A percentile compares a stretch with the other conserved stretches of the same genome.
phyloP scores from a whole-genome alignment of 148 eudicot species.

The Fagopyrum tataricum region DNA sequence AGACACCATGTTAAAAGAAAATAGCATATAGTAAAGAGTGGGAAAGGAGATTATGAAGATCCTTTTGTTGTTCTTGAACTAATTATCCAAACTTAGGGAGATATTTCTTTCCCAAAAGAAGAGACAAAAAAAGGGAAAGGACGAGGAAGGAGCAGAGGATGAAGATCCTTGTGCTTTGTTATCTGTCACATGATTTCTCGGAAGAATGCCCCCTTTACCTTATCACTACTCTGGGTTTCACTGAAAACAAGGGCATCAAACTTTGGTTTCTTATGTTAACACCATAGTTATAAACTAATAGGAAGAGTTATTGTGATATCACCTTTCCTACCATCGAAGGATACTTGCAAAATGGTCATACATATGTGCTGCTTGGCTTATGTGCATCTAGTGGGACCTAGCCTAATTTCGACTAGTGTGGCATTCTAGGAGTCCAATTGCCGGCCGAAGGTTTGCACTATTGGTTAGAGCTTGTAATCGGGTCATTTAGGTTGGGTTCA shows the following conservation, averaged over 20 bases:
- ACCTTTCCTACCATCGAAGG: neutral
- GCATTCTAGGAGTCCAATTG: conserved; percentile 6
- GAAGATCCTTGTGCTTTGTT: conserved; percentile 8
- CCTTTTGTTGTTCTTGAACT: neutral
- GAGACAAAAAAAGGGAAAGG: neutral
- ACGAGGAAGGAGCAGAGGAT: neutral
- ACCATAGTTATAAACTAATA: neutral
- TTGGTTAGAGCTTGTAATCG: too few species aligned
- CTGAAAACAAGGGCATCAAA: conserved; percentile 2
- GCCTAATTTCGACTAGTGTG: neutral
- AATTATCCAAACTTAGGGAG: neutral
- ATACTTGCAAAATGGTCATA: neutral
- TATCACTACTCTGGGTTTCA: neutral
- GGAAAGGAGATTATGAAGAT: neutral
- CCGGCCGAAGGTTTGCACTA: neutral
- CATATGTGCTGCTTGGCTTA: conserved; percentile 5
- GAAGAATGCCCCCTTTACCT: neutral
- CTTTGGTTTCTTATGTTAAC: neutral
- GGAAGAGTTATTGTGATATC: neutral
- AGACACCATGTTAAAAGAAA: too few species aligned
- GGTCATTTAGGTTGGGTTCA: too few species aligned
- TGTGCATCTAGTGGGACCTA: neutral
- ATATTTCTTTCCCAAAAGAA: conserved; percentile 8
- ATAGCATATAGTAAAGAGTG: neutral
- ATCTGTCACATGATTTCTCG: conserved; percentile 3